These are phyloP conservation scores for Tricholoma sp. DNA, from an alignment of 768 basidiomycete species.

Conservation along the genomic window DNA sequence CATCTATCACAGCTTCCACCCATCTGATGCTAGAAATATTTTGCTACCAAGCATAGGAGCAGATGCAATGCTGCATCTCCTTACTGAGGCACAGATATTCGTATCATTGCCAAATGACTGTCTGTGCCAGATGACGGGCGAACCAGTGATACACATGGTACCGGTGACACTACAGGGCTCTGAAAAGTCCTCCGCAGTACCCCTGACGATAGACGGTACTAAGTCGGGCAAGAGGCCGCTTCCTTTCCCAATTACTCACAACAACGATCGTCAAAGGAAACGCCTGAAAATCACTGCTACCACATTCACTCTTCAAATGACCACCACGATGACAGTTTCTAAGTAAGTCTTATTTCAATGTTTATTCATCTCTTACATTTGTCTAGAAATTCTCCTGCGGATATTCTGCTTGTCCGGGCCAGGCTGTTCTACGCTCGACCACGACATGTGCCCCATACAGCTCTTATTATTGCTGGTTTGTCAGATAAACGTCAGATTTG, in stretches of 20 bases:
- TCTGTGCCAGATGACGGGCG: slow-evolving; percentile 78
- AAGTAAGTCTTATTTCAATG: neutral
- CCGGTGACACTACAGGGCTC: slow-evolving; percentile 8
- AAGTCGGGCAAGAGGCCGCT: slow-evolving; percentile 10
- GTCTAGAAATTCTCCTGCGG: slow-evolving; percentile 40
- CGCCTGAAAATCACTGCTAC: slow-evolving; percentile 19
- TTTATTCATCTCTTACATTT: neutral
- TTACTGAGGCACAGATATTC: slow-evolving; percentile 73
- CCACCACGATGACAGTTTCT: neutral
- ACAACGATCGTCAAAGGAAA: slow-evolving; percentile 21
- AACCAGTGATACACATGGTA: slow-evolving; percentile 45
- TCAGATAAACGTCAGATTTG: slow-evolving; percentile 55
- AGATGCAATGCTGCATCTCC: slow-evolving; percentile 70
- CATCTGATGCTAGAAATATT: neutral
- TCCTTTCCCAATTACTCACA: slow-evolving; percentile 7
- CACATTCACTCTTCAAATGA: neutral
- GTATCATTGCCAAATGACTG: slow-evolving; percentile 78
- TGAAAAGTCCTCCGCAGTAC: neutral
- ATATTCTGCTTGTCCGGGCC: slow-evolving; percentile 47
- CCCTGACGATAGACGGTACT: neutral
- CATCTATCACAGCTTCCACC: neutral
- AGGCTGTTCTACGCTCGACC: slow-evolving; percentile 70
- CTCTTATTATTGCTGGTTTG: slow-evolving; percentile 55
- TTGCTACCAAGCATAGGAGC: slow-evolving; percentile 61
- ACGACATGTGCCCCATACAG: slow-evolving; percentile 42